Conservation (phyloP, 768 basidiomycete species). For the Termitomyces sp. region DNA sequence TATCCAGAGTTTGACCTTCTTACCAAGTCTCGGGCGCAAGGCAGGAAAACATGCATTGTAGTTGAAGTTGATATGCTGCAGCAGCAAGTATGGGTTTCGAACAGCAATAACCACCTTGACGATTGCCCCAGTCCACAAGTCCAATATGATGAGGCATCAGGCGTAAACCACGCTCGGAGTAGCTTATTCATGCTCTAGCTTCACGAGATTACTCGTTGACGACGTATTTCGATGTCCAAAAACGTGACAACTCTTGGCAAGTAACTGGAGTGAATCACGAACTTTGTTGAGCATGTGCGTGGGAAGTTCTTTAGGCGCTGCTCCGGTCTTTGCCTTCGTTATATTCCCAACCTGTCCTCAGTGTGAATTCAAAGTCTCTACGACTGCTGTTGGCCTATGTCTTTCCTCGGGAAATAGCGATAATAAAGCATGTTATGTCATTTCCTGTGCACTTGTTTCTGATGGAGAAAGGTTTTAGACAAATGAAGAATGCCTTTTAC, state of each 20-base stretch:
- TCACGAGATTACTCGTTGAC: not conserved
- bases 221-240: not conserved
- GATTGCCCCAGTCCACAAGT: not conserved
- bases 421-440: not conserved
- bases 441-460: not conserved
- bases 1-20: not conserved
- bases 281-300: not conserved
- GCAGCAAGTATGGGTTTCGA: not conserved
- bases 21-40: not conserved
- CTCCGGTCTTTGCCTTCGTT: too few relatives aligned
- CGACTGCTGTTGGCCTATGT: too few relatives aligned
- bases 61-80: not conserved
- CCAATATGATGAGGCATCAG: too few relatives aligned
- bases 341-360: too few relatives aligned
- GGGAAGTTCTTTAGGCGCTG: not conserved
- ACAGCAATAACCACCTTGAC: not conserved
- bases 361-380: too few relatives aligned
- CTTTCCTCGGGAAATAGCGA: not conserved
- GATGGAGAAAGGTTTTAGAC: not conserved
- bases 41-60: too few relatives aligned
- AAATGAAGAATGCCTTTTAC: not conserved
- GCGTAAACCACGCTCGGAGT: not conserved
- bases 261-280: too few relatives aligned
- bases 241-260: not conserved
- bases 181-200: not conserved